These are phyloP conservation scores for Chlamydomonas sphaeroides DNA, from an alignment of 139 green algal species.

Conservation along the genomic window DNA sequence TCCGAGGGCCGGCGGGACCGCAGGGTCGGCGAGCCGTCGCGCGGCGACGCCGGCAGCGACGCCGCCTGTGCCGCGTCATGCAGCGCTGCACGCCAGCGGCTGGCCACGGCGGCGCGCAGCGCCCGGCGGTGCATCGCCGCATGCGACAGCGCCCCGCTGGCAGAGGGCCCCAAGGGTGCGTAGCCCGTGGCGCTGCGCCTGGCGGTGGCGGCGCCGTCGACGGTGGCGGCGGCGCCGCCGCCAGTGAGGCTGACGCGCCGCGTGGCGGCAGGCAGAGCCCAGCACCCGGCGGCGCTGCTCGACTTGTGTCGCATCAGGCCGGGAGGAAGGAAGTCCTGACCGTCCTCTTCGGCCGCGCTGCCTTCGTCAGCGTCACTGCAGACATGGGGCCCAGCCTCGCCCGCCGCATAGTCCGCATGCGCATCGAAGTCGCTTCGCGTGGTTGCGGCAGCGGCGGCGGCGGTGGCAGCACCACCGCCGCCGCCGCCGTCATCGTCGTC, in stretches of 20 bases:
- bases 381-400: too few species aligned
- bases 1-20: neutral
- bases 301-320: neutral
- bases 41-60: neutral
- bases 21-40: neutral
- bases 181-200: too few species aligned
- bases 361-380: neutral
- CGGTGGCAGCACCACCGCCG: too few species aligned
- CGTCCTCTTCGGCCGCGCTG: neutral
- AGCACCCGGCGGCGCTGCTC: neutral
- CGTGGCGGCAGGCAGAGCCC: neutral
- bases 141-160: too few species aligned
- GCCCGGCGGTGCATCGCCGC: neutral
- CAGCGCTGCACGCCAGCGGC: constrained; percentile 23
- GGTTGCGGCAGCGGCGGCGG: too few species aligned
- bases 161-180: too few species aligned
- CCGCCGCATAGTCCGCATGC: too few species aligned
- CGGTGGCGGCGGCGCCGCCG: too few species aligned
- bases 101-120: neutral
- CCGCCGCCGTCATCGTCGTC: neutral
- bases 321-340: too few species aligned
- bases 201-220: neutral
- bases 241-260: neutral
- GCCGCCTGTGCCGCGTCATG: constrained; percentile 14
- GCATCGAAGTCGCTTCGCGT: too few species aligned